Evolutionary conservation across 2,329 filamentous ascomycete species (phyloP).

Genomic region (Gnomoniopsis sp.): DNA sequence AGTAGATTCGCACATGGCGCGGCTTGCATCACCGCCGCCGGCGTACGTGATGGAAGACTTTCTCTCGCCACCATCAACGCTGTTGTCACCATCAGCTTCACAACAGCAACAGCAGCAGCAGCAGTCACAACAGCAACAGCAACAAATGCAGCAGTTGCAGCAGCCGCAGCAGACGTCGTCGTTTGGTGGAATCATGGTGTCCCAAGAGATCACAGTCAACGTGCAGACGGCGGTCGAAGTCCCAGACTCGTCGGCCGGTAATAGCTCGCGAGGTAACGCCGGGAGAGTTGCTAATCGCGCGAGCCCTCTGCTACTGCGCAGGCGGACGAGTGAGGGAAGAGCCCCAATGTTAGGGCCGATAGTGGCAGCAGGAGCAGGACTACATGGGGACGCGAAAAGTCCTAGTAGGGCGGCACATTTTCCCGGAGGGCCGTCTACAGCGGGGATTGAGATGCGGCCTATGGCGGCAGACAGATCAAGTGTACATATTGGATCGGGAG

Average conservation of each 20-base stretch:
- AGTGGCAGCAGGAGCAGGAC: not conserved
- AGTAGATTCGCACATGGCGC: conserved; percentile 12
- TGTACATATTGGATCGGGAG: conserved; percentile 22
- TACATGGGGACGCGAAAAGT: not conserved
- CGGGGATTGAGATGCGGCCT: conserved; percentile 25
- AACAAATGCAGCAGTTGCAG: not conserved
- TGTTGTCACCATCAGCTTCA: conserved; percentile 1
- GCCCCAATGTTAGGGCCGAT: not conserved
- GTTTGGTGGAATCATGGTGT: conserved; percentile 59
- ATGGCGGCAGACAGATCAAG: conserved; percentile 19
- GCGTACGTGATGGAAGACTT: conserved; percentile 11
- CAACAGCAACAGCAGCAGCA: conserved; percentile 1
- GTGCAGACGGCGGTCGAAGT: conserved; percentile 26
- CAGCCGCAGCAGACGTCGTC: conserved; percentile 17
- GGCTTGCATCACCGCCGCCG: conserved; percentile 13
- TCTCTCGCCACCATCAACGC: not conserved
- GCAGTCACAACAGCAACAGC: not conserved
- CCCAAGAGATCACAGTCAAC: conserved; percentile 59
- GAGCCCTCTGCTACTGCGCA: conserved; percentile 9
- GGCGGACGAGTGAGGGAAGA: conserved; percentile 11
- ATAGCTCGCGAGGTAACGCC: conserved; percentile 20
- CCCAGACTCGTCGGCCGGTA: conserved; percentile 19
- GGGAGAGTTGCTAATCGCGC: too few relatives aligned
- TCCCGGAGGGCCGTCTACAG: conserved; percentile 9
- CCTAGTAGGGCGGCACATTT: not conserved